A percentile compares a stretch with the other conserved stretches of the same genome.
Evolutionary conservation across 2,329 filamentous ascomycete species (phyloP).

Genomic region (Ophiostoma fasciatum): DNA sequence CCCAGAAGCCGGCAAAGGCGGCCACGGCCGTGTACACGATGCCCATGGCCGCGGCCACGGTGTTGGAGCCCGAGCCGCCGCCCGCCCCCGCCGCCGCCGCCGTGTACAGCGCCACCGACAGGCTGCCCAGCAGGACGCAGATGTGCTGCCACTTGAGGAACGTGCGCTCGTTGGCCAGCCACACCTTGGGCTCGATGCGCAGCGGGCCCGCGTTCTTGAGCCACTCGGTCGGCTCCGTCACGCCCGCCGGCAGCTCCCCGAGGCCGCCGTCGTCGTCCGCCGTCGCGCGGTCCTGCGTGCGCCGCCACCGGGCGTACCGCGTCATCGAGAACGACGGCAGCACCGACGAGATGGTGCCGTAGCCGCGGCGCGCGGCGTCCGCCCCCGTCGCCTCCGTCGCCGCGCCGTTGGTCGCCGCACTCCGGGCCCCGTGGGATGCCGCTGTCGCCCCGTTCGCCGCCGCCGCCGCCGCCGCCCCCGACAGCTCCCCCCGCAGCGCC

Average conservation of each 20-base stretch:
- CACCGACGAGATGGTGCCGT: conserved; percentile 51
- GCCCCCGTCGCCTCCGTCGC: too few relatives aligned
- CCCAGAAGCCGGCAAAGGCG: conserved; percentile 73
- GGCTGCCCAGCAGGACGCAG: conserved; percentile 66
- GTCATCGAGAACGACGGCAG: conserved; percentile 73
- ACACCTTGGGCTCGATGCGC: conserved; percentile 93
- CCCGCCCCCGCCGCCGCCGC: conserved; percentile 38
- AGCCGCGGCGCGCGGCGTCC: too few relatives aligned
- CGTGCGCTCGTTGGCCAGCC: conserved; percentile 95
- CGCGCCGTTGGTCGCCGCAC: too few relatives aligned
- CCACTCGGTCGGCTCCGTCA: conserved; percentile 72
- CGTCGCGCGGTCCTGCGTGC: conserved; percentile 28
- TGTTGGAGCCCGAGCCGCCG: conserved; percentile 43
- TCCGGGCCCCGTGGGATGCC: too few relatives aligned
- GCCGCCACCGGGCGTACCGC: conserved; percentile 50
- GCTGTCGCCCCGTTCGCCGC: too few relatives aligned
- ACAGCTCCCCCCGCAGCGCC: too few relatives aligned
- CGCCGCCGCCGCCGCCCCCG: too few relatives aligned
- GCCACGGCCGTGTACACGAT: conserved; percentile 71
- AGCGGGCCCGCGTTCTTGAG: conserved; percentile 91
- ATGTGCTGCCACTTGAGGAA: conserved; percentile 99
- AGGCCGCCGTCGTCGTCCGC: neutral
- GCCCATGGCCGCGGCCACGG: conserved; percentile 65
- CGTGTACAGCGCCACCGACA: conserved; percentile 78
- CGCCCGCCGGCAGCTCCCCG: conserved; percentile 60